phyloP scores from a whole-genome alignment of 192 early-diverging fungal genomes.

The Mortierella claussenii region DNA sequence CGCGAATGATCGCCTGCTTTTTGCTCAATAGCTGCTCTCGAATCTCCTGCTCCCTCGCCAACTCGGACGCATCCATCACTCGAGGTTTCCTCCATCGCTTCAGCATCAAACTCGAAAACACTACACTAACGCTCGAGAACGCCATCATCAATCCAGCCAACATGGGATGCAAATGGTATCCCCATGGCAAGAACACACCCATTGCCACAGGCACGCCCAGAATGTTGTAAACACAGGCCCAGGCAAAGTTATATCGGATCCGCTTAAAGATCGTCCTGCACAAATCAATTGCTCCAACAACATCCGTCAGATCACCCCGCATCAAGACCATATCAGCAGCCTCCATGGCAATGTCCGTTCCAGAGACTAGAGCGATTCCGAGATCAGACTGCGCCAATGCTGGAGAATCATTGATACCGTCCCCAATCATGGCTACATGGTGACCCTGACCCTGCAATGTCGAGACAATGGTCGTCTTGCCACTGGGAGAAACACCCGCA shows the following conservation, averaged over 20 bases:
- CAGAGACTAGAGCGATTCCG: conserved; percentile 89
- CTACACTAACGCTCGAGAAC: conserved; percentile 90
- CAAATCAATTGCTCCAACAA: conserved; percentile 89
- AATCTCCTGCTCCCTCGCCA: conserved; percentile 35
- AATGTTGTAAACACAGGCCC: conserved; percentile 92
- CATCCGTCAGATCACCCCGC: conserved; percentile 86
- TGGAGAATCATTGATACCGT: conserved; percentile 97
- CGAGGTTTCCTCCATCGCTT: conserved; percentile 69
- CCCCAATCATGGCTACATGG: conserved; percentile 93
- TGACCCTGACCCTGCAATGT: conserved; percentile 68
- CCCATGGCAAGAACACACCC: conserved; percentile 91
- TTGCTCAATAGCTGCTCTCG: conserved; percentile 9
- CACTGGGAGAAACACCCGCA: conserved; percentile 90
- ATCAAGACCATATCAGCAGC: conserved; percentile 94
- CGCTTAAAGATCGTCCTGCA: conserved; percentile 84
- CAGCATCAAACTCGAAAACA: conserved; percentile 87
- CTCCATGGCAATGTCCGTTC: conserved; percentile 96
- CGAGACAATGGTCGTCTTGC: conserved; percentile 84
- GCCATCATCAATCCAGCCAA: conserved; percentile 96
- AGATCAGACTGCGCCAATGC: conserved; percentile 87
- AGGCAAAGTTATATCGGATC: conserved; percentile 88
- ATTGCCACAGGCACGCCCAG: conserved; percentile 93
- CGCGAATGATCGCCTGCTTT: conserved; percentile 5
- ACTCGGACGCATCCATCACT: conserved; percentile 28
- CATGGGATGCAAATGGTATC: conserved; percentile 88